Conservation (phyloP, 768 basidiomycete genomes). For the Holtermanniella nyarrowii region DNA sequence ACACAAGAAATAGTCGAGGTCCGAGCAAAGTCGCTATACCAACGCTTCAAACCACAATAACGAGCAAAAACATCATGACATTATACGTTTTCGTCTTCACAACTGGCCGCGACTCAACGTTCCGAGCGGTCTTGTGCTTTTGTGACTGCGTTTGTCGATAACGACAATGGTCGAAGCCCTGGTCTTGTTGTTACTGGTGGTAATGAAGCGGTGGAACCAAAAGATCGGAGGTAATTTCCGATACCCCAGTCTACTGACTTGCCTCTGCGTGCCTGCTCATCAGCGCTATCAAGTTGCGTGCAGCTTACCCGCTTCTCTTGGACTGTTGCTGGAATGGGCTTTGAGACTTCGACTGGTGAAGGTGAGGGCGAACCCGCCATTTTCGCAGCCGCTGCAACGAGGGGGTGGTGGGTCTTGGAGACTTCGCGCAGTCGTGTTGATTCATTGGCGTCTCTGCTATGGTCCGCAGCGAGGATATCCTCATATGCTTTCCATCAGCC, state of each 20-base stretch:
- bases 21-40: slow-evolving; percentile 73
- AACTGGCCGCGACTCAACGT: slow-evolving; percentile 64
- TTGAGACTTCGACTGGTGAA: no score
- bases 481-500: slow-evolving; percentile 55
- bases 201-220: slow-evolving; percentile 1
- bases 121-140: slow-evolving; percentile 47
- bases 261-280: slow-evolving; percentile 26
- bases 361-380: no score
- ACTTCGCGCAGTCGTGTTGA: neutral
- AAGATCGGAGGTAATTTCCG: neutral
- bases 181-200: neutral
- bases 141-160: neutral
- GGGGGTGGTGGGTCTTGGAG: neutral
- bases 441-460: slow-evolving; percentile 5
- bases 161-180: neutral
- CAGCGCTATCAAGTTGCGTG: no score
- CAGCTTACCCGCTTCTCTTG: neutral
- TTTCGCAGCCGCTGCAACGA: neutral
- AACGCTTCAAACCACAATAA: slow-evolving; percentile 57
- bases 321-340: neutral
- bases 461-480: slow-evolving; percentile 88
- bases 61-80: neutral
- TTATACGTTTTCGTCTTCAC: slow-evolving; percentile 73
- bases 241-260: slow-evolving; percentile 35
- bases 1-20: slow-evolving; percentile 85